phyloP scores from a whole-genome alignment of 2,329 filamentous ascomycete genomes.

The Botrytis fabae region DNA sequence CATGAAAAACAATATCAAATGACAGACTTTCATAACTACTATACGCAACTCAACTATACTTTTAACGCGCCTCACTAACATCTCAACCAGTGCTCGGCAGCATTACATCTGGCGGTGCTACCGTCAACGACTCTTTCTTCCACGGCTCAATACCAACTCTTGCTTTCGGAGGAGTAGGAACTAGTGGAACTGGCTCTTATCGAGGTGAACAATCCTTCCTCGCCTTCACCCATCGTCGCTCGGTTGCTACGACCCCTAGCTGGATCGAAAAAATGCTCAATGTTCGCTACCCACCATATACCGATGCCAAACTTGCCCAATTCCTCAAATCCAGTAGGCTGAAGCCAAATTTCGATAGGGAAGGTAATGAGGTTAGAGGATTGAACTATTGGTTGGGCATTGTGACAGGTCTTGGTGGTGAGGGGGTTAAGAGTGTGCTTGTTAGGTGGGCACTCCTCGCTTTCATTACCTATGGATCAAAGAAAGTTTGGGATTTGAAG shows the following conservation, averaged over 20 bases:
- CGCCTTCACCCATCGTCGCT: slow-evolving; percentile 61
- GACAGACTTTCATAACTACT: neutral
- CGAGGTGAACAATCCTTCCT: slow-evolving; percentile 75
- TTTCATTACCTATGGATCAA: slow-evolving; percentile 18
- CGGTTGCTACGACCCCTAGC: slow-evolving; percentile 59
- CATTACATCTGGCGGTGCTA: slow-evolving; percentile 68
- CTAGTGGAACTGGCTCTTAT: slow-evolving; percentile 75
- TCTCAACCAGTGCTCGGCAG: slow-evolving; percentile 53
- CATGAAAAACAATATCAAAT: neutral
- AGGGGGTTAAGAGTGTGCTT: slow-evolving; percentile 39
- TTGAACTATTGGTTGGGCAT: slow-evolving; percentile 56
- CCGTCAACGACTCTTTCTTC: slow-evolving; percentile 66
- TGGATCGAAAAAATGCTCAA: slow-evolving; percentile 69
- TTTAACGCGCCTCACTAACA: slow-evolving; percentile 22
- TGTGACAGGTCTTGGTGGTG: slow-evolving; percentile 53
- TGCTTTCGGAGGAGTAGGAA: slow-evolving; percentile 80
- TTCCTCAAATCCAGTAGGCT: slow-evolving; percentile 46
- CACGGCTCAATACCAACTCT: slow-evolving; percentile 70
- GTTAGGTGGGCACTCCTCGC: slow-evolving; percentile 23
- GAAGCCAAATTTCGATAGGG: slow-evolving; percentile 63
- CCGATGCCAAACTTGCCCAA: slow-evolving; percentile 45
- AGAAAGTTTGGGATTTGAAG: slow-evolving; percentile 16
- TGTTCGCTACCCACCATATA: slow-evolving; percentile 67
- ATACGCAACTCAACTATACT: neutral
- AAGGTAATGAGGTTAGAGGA: slow-evolving; percentile 54